These are phyloP conservation scores for Schizochytrium sp. DNA, from an alignment of 108 stramenopile species.

Conservation along the genomic window DNA sequence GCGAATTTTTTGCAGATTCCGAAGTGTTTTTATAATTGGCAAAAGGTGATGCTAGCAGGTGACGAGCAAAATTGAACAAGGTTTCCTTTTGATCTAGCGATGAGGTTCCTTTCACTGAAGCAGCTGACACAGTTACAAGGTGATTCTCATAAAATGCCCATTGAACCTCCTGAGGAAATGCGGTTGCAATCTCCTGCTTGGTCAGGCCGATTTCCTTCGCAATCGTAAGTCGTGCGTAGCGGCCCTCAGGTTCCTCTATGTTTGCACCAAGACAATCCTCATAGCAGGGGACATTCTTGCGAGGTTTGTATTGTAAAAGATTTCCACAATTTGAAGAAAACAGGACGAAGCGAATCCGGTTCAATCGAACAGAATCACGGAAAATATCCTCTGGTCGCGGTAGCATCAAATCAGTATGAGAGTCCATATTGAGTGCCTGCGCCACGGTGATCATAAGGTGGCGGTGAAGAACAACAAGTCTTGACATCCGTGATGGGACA, in stretches of 20 bases:
- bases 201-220: not conserved
- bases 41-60: no score
- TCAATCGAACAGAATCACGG: not conserved
- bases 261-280: not conserved
- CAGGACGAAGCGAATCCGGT: constrained; percentile 6
- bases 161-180: not conserved
- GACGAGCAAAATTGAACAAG: no score
- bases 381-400: constrained; percentile 12
- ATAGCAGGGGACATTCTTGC: not conserved
- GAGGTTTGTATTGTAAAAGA: not conserved
- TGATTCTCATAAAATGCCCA: not conserved
- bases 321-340: not conserved
- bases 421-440: not conserved
- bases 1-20: no score
- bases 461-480: not conserved
- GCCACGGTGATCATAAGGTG: not conserved
- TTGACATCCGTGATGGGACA: not conserved
- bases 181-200: not conserved
- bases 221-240: not conserved
- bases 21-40: no score
- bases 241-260: not conserved
- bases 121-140: no score
- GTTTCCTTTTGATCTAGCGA: no score
- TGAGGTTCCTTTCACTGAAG: no score
- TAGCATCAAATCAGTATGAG: not conserved